Base-by-base conservation (phyloP, 805 yeast genomes). In the Candida ipomoeae region DNA sequence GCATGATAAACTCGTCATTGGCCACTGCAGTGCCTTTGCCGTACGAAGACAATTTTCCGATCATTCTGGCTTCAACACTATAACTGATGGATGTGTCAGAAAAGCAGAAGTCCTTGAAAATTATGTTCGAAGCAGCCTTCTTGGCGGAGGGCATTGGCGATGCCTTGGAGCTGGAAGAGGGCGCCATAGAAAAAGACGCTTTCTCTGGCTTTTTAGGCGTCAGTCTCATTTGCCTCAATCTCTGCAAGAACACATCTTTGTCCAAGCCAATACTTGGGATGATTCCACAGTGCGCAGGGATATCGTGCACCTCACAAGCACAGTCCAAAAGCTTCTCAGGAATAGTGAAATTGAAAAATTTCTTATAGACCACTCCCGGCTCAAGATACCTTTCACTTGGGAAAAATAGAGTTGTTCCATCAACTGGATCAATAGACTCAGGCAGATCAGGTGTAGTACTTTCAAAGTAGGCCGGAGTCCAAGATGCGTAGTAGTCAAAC, bases 321-420 rank as follows among this genome's bases (percentile, higher is more conserved):
- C 66, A 62, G 49, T 65, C 69, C 52, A 65, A 58, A 23, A 65
- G 59, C 51, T 58, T 58, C 8, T 64, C 69, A 0, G 77, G 77
- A 13, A 73, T 46, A 42, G 64, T 67, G 58, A 73, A 73, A 7
- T 70, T 63, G 56, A 72, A 73, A 53, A 70, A 72, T 54, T 70
- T 70, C 55, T 65, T 65, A 57, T 65, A 65, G 14, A 57, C 59
- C 23, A 54, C 57, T 1, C 57, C 54, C 3, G 68, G 67, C 21
- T 46, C 54, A 31, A 73, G 58, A 6, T 64, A 53, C 52, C 66
- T 64, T 17, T 59, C 53, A 33, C 36, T 46, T 48, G 65, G 56
- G 31, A 73, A 61, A 26, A 58, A 63, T 32, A 62, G 51, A 8
- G 49, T 47, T 20, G 71, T 61, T 29, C 65, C 63, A 52, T 73